These are phyloP conservation scores for Tolypocladium ophioglossoides DNA, from an alignment of 2,329 filamentous ascomycete genomes.

Conservation along the genomic window DNA sequence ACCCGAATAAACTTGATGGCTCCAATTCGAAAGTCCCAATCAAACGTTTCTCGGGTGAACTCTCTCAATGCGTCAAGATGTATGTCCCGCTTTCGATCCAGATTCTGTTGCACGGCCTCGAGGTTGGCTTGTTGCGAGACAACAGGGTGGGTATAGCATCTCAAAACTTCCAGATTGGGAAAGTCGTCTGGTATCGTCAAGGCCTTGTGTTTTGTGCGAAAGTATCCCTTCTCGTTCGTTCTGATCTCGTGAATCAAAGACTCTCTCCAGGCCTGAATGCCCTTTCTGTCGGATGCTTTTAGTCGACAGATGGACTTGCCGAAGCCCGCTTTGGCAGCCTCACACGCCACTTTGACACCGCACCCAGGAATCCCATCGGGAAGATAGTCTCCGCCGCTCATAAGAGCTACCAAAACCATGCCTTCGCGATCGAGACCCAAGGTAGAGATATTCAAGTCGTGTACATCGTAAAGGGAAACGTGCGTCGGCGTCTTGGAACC, in stretches of 20 bases:
- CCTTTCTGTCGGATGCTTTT: conserved; percentile 45
- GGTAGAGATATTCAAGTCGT: conserved; percentile 35
- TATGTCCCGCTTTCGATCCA: conserved; percentile 13
- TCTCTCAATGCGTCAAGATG: conserved; percentile 47
- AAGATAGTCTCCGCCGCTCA: conserved; percentile 92
- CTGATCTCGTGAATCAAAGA: conserved; percentile 63
- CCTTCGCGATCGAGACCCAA: conserved; percentile 69
- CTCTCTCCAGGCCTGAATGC: conserved; percentile 60
- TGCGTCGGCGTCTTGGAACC: conserved; percentile 68
- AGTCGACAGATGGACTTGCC: conserved; percentile 64
- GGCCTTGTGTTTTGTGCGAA: conserved; percentile 63
- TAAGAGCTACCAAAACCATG: conserved; percentile 87
- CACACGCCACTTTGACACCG: conserved; percentile 78
- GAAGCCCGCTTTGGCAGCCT: conserved; percentile 82
- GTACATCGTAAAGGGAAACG: conserved; percentile 67
- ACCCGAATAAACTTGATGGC: conserved; percentile 78
- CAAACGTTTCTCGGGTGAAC: conserved; percentile 72
- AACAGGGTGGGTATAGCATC: conserved; percentile 80
- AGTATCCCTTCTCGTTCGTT: conserved; percentile 76
- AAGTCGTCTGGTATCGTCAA: conserved; percentile 71
- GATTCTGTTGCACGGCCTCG: conserved; percentile 13
- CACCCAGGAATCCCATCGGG: conserved; percentile 81
- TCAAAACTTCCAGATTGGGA: conserved; percentile 65
- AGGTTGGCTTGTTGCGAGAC: conserved; percentile 55
- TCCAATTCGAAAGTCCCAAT: conserved; percentile 70